Conservation (phyloP, 148 eudicot species). For the Silene uniflora region DNA sequence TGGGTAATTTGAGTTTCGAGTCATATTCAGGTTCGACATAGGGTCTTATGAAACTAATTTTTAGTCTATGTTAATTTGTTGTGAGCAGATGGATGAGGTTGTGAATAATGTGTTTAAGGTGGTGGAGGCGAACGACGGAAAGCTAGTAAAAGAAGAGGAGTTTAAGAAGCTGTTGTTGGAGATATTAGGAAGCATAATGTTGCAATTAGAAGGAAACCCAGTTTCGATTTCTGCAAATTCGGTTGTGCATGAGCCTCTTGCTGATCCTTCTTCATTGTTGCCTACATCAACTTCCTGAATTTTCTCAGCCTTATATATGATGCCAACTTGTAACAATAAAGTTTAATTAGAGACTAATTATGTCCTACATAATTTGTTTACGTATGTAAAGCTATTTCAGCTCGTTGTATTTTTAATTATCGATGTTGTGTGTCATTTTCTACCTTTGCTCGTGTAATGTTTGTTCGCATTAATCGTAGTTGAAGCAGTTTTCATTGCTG, state of each 20-base stretch:
- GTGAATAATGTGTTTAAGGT: conserved; percentile 44
- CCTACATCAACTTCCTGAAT: conserved; percentile 34
- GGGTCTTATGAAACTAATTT: not conserved
- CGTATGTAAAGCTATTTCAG: not conserved
- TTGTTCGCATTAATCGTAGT: not conserved
- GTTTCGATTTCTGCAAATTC: conserved; percentile 65
- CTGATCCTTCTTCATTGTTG: conserved; percentile 58
- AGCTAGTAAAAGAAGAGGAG: conserved; percentile 70
- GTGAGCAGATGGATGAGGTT: conserved; percentile 56
- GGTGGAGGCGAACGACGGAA: conserved; percentile 65
- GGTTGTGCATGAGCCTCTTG: conserved; percentile 82
- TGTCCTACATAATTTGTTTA: not conserved
- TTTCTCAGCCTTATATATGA: not conserved
- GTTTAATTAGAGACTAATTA: conserved; percentile 1
- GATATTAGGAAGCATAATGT: conserved; percentile 69
- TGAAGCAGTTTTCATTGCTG: not conserved
- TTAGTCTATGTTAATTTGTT: not conserved
- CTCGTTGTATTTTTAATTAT: not conserved
- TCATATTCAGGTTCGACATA: not conserved
- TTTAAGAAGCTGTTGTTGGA: conserved; percentile 75
- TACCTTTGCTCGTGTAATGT: not conserved
- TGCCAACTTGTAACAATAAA: conserved; percentile 1
- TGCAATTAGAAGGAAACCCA: conserved; percentile 71
- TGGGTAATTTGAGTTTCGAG: not conserved
- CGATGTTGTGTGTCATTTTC: not conserved